phyloP scores from a whole-genome alignment of 1,284 basidiomycete species.

The Ceratobasidium sp. region DNA sequence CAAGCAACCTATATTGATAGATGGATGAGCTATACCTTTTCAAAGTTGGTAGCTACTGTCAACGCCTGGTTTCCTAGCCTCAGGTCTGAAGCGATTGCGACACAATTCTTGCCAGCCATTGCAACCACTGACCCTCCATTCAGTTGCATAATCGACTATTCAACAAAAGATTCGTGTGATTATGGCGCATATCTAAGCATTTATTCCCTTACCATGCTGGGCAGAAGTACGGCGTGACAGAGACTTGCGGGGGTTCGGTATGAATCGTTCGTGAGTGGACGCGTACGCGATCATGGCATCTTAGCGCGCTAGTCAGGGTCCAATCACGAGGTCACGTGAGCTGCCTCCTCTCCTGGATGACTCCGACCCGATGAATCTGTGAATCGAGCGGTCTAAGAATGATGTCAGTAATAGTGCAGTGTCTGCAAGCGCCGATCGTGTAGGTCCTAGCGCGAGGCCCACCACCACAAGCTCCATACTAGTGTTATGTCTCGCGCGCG shows the following conservation, averaged over 20 bases:
- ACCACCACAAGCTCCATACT: constrained; percentile 5
- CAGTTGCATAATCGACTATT: constrained; percentile 81
- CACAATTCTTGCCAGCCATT: constrained; percentile 99
- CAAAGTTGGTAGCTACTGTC: constrained; percentile 90
- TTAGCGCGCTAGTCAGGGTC: constrained; percentile 11
- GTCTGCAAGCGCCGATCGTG: constrained; percentile 6
- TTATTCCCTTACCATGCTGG: constrained; percentile 39
- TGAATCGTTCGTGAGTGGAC: constrained; percentile 13
- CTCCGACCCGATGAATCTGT: constrained; percentile 14
- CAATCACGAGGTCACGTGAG: background rate
- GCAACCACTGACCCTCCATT: constrained; percentile 98
- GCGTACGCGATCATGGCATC: constrained; percentile 31
- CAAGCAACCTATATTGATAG: constrained; percentile 3
- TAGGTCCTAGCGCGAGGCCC: background rate
- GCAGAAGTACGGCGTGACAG: background rate
- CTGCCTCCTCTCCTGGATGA: background rate
- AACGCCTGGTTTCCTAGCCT: constrained; percentile 90
- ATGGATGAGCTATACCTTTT: constrained; percentile 68
- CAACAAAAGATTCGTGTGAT: background rate
- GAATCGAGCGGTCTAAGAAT: background rate
- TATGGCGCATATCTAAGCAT: background rate
- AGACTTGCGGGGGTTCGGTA: background rate
- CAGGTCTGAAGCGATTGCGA: constrained; percentile 96
- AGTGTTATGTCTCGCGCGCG: too few species aligned
- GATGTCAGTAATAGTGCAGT: constrained; percentile 16